Evolutionary conservation across 2,329 filamentous ascomycete species (phyloP).

Genomic region (Pestalotiopsis sp.): DNA sequence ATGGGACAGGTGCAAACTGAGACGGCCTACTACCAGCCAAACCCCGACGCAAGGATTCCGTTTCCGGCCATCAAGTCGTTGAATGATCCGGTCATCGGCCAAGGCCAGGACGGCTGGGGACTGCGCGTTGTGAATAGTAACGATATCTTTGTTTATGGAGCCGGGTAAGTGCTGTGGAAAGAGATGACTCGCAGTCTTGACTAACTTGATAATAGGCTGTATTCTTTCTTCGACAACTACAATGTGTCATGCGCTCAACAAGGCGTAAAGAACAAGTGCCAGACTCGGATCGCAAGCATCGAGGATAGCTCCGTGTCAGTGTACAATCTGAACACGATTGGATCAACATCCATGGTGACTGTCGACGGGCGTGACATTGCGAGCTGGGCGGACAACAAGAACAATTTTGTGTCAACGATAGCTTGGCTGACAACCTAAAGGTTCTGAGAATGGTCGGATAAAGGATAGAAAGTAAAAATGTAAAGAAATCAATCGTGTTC

Average conservation of each 20-base stretch:
- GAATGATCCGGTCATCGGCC: slow-evolving; percentile 46
- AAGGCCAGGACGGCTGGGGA: slow-evolving; percentile 66
- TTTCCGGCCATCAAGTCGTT: slow-evolving; percentile 50
- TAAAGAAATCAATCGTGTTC: background rate
- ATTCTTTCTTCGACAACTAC: slow-evolving; percentile 72
- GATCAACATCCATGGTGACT: slow-evolving; percentile 42
- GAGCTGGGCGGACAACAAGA: slow-evolving; percentile 39
- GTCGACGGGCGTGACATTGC: slow-evolving; percentile 38
- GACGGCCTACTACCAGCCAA: slow-evolving; percentile 73
- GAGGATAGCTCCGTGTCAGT: slow-evolving; percentile 34
- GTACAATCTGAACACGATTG: slow-evolving; percentile 51
- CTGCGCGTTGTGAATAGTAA: slow-evolving; percentile 61
- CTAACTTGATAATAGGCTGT: slow-evolving; percentile 41
- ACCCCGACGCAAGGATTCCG: slow-evolving; percentile 60
- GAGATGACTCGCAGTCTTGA: background rate
- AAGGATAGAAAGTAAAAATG: background rate
- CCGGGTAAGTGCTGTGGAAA: slow-evolving; percentile 42
- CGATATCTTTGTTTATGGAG: slow-evolving; percentile 63
- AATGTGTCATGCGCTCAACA: slow-evolving; percentile 48
- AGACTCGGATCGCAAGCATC: slow-evolving; percentile 44
- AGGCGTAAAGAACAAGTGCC: slow-evolving; percentile 45
- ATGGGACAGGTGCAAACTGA: slow-evolving; percentile 71
- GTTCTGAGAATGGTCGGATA: slow-evolving; percentile 22
- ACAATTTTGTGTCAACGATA: slow-evolving; percentile 41
- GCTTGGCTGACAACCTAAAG: slow-evolving; percentile 28